Conservation (phyloP, 2,329 filamentous ascomycete species). For the Aspergillus sp. region DNA sequence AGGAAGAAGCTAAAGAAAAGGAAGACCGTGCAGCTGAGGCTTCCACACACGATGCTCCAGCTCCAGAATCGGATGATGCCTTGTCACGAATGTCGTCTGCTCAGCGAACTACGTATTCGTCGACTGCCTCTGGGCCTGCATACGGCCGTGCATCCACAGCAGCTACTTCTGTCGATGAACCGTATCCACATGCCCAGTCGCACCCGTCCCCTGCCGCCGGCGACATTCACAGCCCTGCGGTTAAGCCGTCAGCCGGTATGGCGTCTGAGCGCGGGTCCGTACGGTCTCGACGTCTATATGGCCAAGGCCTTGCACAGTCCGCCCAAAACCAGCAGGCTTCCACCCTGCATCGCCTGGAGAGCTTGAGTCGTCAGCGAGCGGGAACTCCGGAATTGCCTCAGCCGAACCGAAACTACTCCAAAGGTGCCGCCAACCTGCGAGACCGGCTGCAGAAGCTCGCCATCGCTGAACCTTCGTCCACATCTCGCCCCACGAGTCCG, state of each 20-base stretch:
- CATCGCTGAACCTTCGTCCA: slow-evolving; percentile 14
- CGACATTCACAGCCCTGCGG: slow-evolving; percentile 15
- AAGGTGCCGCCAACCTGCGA: slow-evolving; percentile 60
- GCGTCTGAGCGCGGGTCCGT: slow-evolving; percentile 56
- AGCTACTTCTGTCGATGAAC: slow-evolving; percentile 79
- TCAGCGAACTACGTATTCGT: slow-evolving; percentile 75
- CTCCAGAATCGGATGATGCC: slow-evolving; percentile 35
- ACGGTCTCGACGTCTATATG: slow-evolving; percentile 68
- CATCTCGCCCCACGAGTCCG: slow-evolving; percentile 31
- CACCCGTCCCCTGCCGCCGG: slow-evolving; percentile 8
- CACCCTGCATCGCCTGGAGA: slow-evolving; percentile 69
- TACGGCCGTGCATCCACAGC: slow-evolving; percentile 71
- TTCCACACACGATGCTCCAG: slow-evolving; percentile 27
- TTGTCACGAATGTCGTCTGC: slow-evolving; percentile 56
- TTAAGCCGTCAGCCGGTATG: slow-evolving; percentile 20
- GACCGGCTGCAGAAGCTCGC: slow-evolving; percentile 35
- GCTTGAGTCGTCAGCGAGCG: slow-evolving; percentile 56
- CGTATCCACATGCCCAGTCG: slow-evolving; percentile 32
- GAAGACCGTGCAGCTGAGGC: slow-evolving; percentile 38
- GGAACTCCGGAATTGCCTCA: slow-evolving; percentile 43
- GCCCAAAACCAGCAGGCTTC: slow-evolving; percentile 71
- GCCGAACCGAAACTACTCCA: slow-evolving; percentile 37
- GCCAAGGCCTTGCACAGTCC: slow-evolving; percentile 70
- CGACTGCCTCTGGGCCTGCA: slow-evolving; percentile 64
- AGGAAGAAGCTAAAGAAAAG: slow-evolving; percentile 43